Conservation (phyloP, 148 eudicot genomes). For the Cornus kousa region DNA sequence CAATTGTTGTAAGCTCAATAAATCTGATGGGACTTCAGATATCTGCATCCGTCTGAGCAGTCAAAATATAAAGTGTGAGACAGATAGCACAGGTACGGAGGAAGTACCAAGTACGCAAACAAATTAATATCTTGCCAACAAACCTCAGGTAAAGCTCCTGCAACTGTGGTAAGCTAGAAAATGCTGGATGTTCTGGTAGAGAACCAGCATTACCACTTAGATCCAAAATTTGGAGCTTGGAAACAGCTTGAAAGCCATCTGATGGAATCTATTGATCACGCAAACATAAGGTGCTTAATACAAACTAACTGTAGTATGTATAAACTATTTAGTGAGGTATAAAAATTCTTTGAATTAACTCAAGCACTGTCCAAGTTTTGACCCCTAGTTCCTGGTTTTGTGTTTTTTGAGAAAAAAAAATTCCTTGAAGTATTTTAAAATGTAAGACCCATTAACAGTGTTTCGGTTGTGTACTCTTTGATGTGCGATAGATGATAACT, state of each 20-base stretch:
- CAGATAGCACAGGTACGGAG: neutral
- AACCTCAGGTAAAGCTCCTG: constrained; percentile 92
- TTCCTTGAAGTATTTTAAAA: neutral
- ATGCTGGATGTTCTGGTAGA: constrained; percentile 52
- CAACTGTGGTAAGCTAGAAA: constrained; percentile 65
- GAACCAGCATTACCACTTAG: constrained; percentile 79
- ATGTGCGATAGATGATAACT: neutral
- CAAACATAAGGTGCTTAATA: neutral
- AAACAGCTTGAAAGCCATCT: constrained; percentile 65
- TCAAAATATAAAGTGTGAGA: constrained; percentile 15
- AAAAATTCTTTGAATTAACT: neutral
- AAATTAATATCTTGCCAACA: neutral
- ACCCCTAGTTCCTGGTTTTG: neutral
- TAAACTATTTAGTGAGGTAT: neutral
- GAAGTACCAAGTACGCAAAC: neutral
- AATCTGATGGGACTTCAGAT: constrained; percentile 67
- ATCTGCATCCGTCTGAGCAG: constrained; percentile 66
- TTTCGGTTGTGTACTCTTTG: neutral
- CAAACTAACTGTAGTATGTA: neutral
- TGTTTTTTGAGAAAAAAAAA: neutral
- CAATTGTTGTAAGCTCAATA: constrained; percentile 54
- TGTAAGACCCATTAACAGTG: neutral
- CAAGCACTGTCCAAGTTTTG: neutral
- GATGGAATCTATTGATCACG: constrained; percentile 52
- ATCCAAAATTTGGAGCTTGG: constrained; percentile 77